These are phyloP conservation scores for Diaporthe sp. DNA, from an alignment of 2,329 filamentous ascomycete species.

Conservation along the genomic window DNA sequence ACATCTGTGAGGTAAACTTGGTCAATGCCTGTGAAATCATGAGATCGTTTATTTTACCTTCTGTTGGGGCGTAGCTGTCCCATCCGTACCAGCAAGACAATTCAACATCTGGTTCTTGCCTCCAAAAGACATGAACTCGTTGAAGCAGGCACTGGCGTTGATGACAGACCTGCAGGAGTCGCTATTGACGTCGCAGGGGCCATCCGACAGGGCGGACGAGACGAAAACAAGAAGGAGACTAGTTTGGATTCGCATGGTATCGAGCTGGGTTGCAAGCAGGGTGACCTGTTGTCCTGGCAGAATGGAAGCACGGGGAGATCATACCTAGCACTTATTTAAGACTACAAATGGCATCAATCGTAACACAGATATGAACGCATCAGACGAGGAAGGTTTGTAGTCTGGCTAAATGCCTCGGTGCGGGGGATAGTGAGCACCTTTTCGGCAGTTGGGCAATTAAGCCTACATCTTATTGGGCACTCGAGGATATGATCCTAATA, in stretches of 20 bases:
- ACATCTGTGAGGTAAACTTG: neutral
- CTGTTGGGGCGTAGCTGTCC: constrained; percentile 17
- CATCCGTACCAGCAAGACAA: constrained; percentile 16
- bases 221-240: constrained; percentile 15
- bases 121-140: constrained; percentile 19
- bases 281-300: neutral
- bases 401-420: constrained; percentile 14
- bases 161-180: constrained; percentile 25
- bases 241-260: constrained; percentile 7
- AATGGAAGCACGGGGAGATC: constrained; percentile 7
- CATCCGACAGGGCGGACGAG: constrained; percentile 20
- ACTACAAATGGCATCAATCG: neutral
- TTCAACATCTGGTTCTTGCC: constrained; percentile 19
- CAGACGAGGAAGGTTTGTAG: neutral
- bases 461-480: neutral
- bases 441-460: constrained; percentile 16
- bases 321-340: neutral
- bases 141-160: constrained; percentile 30
- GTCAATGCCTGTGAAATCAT: neutral
- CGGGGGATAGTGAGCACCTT: neutral
- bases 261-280: neutral
- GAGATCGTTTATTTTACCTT: neutral
- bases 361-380: neutral
- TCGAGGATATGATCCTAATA: neutral
- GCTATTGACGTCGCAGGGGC: constrained; percentile 16